A percentile compares a stretch with the other conserved stretches of the same genome.
phyloP scores from a whole-genome alignment of 139 green algal genomes.

The Picochlorum sp. region DNA sequence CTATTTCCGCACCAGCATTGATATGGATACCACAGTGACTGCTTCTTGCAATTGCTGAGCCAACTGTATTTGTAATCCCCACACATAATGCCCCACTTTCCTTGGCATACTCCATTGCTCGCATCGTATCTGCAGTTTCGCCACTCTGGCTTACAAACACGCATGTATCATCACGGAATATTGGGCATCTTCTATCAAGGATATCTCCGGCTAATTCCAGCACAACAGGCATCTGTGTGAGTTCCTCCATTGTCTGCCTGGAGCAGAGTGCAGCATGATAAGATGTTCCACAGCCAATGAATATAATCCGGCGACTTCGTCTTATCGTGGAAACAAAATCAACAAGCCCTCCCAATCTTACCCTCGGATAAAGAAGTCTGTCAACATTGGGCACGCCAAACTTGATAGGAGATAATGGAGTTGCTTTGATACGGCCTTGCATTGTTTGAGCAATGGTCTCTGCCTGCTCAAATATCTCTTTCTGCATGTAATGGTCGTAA shows the following conservation, averaged over 20 bases:
- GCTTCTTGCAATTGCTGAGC: constrained; percentile 55
- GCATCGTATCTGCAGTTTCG: constrained; percentile 70
- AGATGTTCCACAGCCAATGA: constrained; percentile 58
- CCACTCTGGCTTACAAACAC: constrained; percentile 61
- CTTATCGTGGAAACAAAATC: constrained; percentile 36
- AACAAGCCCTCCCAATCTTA: constrained; percentile 17
- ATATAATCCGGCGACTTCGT: constrained; percentile 47
- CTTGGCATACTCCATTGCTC: constrained; percentile 52
- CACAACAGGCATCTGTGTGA: constrained; percentile 44
- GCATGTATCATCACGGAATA: constrained; percentile 63
- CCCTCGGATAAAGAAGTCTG: not conserved
- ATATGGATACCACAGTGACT: constrained; percentile 72
- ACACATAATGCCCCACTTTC: constrained; percentile 57
- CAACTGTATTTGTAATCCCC: constrained; percentile 77
- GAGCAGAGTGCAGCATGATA: constrained; percentile 55
- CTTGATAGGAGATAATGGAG: constrained; percentile 7
- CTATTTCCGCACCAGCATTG: constrained; percentile 72
- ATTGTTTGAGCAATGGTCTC: constrained; percentile 34
- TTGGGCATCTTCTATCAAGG: constrained; percentile 48
- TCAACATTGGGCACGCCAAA: constrained; percentile 11
- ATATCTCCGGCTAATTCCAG: constrained; percentile 67
- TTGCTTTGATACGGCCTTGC: constrained; percentile 18
- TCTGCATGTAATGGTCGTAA: constrained; percentile 61
- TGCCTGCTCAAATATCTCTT: constrained; percentile 57
- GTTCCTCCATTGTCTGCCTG: constrained; percentile 45